These are phyloP conservation scores for Ophiocordyceps robertsii DNA, from an alignment of 2,329 filamentous ascomycete genomes.

Conservation along the genomic window DNA sequence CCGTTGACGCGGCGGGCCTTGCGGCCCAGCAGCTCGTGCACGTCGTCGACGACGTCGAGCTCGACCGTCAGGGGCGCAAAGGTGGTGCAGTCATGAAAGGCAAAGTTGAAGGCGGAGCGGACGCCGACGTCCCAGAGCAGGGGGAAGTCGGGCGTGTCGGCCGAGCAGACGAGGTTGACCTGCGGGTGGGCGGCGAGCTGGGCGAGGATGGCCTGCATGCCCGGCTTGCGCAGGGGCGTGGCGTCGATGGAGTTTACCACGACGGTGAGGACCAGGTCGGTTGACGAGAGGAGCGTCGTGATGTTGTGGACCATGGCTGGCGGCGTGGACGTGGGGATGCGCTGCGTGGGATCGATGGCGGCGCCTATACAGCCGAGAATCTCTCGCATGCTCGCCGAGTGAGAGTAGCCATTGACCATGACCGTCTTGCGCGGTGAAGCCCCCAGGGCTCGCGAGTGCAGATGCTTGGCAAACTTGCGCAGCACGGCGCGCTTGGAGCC, in stretches of 20 bases:
- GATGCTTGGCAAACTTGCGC: slow-evolving; percentile 60
- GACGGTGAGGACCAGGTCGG: slow-evolving; percentile 41
- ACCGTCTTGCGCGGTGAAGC: slow-evolving; percentile 44
- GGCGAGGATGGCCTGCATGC: slow-evolving; percentile 59
- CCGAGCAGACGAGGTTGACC: slow-evolving; percentile 64
- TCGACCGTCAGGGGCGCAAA: slow-evolving; percentile 63
- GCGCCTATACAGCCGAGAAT: slow-evolving; percentile 55
- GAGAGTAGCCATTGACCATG: slow-evolving; percentile 74
- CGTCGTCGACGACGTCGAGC: slow-evolving; percentile 76
- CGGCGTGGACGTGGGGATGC: slow-evolving; percentile 47
- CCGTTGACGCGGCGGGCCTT: slow-evolving; percentile 70
- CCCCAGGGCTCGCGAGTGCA: slow-evolving; percentile 24
- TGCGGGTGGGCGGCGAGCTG: slow-evolving; percentile 61
- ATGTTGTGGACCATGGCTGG: slow-evolving; percentile 55
- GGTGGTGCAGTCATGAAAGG: slow-evolving; percentile 91
- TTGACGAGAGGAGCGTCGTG: slow-evolving; percentile 40
- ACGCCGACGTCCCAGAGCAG: slow-evolving; percentile 81
- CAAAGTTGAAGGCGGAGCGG: slow-evolving; percentile 70
- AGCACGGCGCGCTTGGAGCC: slow-evolving; percentile 75
- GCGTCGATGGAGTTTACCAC: slow-evolving; percentile 83
- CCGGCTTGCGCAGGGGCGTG: slow-evolving; percentile 55
- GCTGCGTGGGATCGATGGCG: slow-evolving; percentile 40
- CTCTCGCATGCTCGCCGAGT: slow-evolving; percentile 52
- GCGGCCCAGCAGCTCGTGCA: slow-evolving; percentile 74
- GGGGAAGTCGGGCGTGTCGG: slow-evolving; percentile 77